Conservation (phyloP, 139 green algal species). For the Tetradesmus obliquus region DNA sequence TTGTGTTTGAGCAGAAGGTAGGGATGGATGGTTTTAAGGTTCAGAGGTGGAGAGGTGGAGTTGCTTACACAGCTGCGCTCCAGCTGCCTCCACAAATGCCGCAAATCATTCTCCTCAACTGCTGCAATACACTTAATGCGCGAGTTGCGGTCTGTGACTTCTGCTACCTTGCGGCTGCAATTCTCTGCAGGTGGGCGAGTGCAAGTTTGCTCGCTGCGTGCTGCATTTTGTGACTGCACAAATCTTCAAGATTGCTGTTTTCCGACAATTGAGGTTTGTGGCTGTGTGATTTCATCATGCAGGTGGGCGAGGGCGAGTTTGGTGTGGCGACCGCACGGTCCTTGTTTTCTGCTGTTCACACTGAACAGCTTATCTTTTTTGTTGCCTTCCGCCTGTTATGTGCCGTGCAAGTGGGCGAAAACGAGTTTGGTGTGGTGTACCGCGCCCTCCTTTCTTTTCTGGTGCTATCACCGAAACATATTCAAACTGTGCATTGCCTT, state of each 20-base stretch:
- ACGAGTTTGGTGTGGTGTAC: not conserved
- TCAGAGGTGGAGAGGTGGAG: not conserved
- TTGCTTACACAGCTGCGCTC: no score
- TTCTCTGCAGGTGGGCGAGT: not conserved
- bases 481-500: not conserved
- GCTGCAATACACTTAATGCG: no score
- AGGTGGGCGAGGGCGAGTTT: no score
- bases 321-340: no score
- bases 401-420: no score
- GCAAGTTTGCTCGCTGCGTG: no score
- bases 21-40: conserved; percentile 11
- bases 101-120: no score
- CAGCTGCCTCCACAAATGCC: no score
- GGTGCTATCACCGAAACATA: no score
- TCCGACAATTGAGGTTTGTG: not conserved
- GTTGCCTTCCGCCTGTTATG: not conserved
- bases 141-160: not conserved
- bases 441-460: no score
- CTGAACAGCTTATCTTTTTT: not conserved
- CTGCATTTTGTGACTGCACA: no score
- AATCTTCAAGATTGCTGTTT: not conserved
- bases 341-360: not conserved
- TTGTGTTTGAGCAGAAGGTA: conserved; percentile 85
- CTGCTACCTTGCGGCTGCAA: not conserved
- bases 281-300: no score